Base-by-base conservation (phyloP, 352 stramenopile species). In the Bremia lactucae region DNA sequence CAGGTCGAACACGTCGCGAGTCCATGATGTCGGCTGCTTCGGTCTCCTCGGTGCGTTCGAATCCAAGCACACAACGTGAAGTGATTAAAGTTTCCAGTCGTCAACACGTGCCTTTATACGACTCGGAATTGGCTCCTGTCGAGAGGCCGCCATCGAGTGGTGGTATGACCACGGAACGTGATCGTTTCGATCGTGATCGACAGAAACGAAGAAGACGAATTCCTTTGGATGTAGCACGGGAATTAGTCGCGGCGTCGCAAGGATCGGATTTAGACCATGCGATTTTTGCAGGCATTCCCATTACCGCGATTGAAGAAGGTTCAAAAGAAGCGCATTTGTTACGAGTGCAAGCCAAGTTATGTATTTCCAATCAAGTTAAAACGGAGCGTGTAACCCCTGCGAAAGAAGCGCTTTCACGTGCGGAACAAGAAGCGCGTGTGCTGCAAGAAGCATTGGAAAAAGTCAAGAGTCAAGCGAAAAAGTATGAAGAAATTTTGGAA, bases 401-500 rank as follows among this genome's bases (percentile, higher is more conserved):
- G 0, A 92, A 92, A 40, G 76, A 87, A 15, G 74, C 73, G 7
- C 39, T 87, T 11, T 57, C 74, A 23, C 76, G 74, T 16, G 77
- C 74, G 0, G 74, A 92, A 31, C 49, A 76, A 34, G 74, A 92
- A 38, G 79, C 79, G 0, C 68, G 68, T 26, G 67, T 89, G 25
- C 56, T 92, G 6, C 73, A 86, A 46, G 79, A 92, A 22, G 79
- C 79, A 31, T 55, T 92, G 15, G 69, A 92, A 43, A 86, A 84
- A 37, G 70, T 92, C 24, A 87, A 92, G 51, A 73, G 55, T 31
- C 76, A 92, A 36, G 79, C 79, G 2, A 85, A 85, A 43, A 85
- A 87, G 44, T 92, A 92, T 59, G 79, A 92, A 59, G 68, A 84
- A 36, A 78, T 83, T 14, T 46, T 92, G 10, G 72, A 83, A 42